Evolutionary conservation across 2,329 filamentous ascomycete genomes (phyloP), one percentile per base, ranked within the genome.

Genomic region (Ascocoryne sarcoides): DNA sequence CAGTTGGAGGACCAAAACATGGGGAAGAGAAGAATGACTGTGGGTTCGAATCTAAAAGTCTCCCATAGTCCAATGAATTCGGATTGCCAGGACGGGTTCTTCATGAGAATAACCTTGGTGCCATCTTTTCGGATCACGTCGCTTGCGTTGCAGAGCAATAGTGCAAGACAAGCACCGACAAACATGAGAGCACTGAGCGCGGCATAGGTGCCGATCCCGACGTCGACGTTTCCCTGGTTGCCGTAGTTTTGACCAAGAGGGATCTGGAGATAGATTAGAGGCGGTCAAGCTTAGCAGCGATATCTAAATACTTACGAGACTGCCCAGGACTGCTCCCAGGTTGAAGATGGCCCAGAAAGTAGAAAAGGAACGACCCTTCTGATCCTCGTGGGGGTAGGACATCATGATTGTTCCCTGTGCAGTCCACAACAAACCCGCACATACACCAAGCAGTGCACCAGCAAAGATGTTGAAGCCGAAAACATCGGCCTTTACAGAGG

Each of bases 311-410:
- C 65, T 53, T 57, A 70, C 65, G 54, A 81, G 63, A 56, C 81
- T 79, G 47, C 89, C 89, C 61, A 95, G 86, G 46, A 95, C 88
- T 54, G 80, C 88, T 53, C 89, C 89, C 44, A 89, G 63, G 64
- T 95, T 95, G 72, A 95, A 95, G 56, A 95, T 93, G 61, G 88
- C 79, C 89, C 89, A 95, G 66, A 95, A 95, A 67, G 79, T 80
- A 45, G 84, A 84, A 60, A 95, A 94, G 62, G 88, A 95, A 44
- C 81, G 79, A 32, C 89, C 89, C 70, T 95, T 95, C 49, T 77
- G 75, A 23, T 76, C 63, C 64, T 95, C 89, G 15, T 75, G 69
- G 2, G 88, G 88, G 61, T 95, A 95, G 30, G 84, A 79, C 77
- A 94, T 90, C 82, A 90, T 89, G 57, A 90, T 85, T 44, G 83